A percentile compares a stretch with the other conserved stretches of the same genome.
These are phyloP conservation scores for Colletotrichum eleusines DNA, from an alignment of 2,329 filamentous ascomycete genomes.

Conservation along the genomic window DNA sequence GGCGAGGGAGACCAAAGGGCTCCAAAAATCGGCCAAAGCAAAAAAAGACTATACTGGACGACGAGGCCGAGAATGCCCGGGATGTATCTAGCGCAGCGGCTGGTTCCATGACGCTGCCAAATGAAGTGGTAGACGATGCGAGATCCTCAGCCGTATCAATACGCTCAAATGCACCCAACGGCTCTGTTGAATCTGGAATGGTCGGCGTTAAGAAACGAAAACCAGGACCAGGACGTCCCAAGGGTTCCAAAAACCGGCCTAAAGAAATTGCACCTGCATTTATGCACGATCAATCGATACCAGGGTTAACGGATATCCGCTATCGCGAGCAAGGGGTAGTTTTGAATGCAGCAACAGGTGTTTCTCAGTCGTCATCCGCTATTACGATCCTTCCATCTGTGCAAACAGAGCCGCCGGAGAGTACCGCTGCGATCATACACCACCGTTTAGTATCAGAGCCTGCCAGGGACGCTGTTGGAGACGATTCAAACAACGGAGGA, in stretches of 20 bases:
- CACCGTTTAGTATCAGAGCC: background rate
- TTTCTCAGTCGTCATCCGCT: background rate
- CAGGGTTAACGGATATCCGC: background rate
- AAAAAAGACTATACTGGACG: background rate
- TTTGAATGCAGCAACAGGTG: background rate
- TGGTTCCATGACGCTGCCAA: background rate
- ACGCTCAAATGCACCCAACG: background rate
- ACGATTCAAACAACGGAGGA: background rate
- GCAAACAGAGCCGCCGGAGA: background rate
- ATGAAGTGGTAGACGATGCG: background rate
- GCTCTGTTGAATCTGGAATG: conserved; percentile 30
- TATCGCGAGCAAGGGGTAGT: background rate
- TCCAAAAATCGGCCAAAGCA: conserved; percentile 39
- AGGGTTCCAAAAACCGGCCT: conserved; percentile 64
- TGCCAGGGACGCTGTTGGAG: background rate
- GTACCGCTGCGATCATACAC: background rate
- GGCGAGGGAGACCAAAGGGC: conserved; percentile 45
- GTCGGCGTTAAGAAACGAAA: conserved; percentile 53
- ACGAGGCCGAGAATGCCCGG: background rate
- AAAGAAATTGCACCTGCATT: conserved; percentile 47
- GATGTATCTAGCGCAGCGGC: background rate
- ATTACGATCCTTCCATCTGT: background rate
- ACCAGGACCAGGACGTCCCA: conserved; percentile 56
- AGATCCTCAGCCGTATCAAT: background rate
- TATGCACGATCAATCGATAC: background rate